Percentiles rank a stretch among this genome's conserved stretches.
These are phyloP conservation scores for Globisporangium splendens DNA, from an alignment of 352 stramenopile genomes.

Conservation along the genomic window DNA sequence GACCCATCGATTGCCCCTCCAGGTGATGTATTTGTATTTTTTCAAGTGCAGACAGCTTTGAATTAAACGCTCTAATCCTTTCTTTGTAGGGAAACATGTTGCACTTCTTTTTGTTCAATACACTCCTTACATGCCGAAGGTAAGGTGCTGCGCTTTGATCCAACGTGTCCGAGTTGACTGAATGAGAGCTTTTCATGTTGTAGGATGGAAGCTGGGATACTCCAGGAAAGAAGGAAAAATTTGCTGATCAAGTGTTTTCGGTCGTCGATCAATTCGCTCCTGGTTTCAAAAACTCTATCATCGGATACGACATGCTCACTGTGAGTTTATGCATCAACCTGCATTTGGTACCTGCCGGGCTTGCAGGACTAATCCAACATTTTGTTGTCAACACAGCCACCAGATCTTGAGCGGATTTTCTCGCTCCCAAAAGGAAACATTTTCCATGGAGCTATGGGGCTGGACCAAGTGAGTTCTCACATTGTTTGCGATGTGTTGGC, in stretches of 20 bases:
- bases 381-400: conserved; percentile 36
- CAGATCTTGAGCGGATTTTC: conserved; percentile 86
- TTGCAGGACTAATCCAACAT: neutral
- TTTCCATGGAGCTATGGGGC: conserved; percentile 86
- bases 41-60: neutral
- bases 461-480: conserved; percentile 66
- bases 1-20: conserved; percentile 72
- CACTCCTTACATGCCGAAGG: conserved; percentile 84
- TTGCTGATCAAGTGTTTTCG: conserved; percentile 81
- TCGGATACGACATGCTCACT: conserved; percentile 86
- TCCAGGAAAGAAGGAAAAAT: conserved; percentile 71
- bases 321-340: conserved; percentile 18
- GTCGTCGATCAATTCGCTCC: conserved; percentile 86
- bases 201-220: conserved; percentile 77
- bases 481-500: no score
- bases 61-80: neutral
- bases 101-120: conserved; percentile 90
- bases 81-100: conserved; percentile 83
- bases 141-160: conserved; percentile 4
- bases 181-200: neutral
- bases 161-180: no score
- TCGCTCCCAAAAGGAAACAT: conserved; percentile 87
- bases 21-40: conserved; percentile 29
- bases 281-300: conserved; percentile 79
- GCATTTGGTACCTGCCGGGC: neutral